Base-by-base conservation (phyloP, 2,329 filamentous ascomycete species). In the Chaetomiaceae sp. region DNA sequence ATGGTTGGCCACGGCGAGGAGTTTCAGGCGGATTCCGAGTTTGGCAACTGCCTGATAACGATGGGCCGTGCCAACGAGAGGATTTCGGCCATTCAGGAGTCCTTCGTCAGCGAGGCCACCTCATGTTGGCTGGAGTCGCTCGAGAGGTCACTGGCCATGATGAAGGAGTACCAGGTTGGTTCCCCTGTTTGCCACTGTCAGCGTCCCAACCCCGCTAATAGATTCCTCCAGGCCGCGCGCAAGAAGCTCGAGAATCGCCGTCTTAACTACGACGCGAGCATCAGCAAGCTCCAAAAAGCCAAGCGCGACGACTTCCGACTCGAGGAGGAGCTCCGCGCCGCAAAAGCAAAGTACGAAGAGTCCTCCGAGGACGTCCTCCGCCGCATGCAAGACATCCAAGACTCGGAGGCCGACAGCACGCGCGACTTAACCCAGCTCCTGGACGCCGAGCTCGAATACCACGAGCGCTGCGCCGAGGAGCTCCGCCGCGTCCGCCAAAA, bases 341-440 rank as follows among this genome's bases (percentile, higher is more conserved):
- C 94, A 69, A 95, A 95, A 70, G 88, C 89, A 64, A 97, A 97
- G 72, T 97, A 96, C 66, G 94, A 97, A 67, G 94, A 97, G 74
- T 87, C 89, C 15, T 94, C 82, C 66, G 92, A 97, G 66, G 92
- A 97, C 64, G 91, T 97, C 51, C 81, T 86, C 63, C 83, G 92
- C 55, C 82, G 92, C 51, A 97, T 97, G 94, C 84, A 95, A 71
- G 92, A 97, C 66, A 95, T 97, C 73, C 92, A 94, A 73, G 91
- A 96, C 64, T 82, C 89, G 20, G 92, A 97, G 71, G 79, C 77
- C 39, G 92, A 97, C 59, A 90, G 85, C 65, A 82, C 96, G 38
- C 78, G 81, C 44, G 90, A 96, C 65, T 75, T 97, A 53, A 84
- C 84, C 3, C 76, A 82, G 17, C 95, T 97, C 68, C 74, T 97